phyloP scores from a whole-genome alignment of 2,329 filamentous ascomycete genomes.

The Trichoderma polysporum region DNA sequence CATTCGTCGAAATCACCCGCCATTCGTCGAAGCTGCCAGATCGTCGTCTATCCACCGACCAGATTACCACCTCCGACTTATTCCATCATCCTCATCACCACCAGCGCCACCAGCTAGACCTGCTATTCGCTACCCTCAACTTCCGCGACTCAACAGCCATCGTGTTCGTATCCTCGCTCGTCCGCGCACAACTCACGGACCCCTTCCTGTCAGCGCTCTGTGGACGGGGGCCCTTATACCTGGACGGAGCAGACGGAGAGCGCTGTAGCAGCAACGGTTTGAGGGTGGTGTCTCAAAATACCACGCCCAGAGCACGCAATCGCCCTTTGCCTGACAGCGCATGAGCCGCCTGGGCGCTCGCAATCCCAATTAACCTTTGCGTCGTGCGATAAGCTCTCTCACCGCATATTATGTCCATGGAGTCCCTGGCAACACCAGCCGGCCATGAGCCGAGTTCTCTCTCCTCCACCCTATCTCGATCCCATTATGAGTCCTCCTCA shows the following conservation, averaged over 20 bases:
- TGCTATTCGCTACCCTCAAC: neutral
- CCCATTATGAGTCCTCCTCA: conserved; percentile 7
- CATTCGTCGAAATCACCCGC: no score
- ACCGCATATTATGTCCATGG: conserved; percentile 22
- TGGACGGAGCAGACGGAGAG: neutral
- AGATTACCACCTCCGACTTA: neutral
- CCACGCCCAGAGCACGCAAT: conserved; percentile 21
- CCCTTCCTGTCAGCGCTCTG: neutral
- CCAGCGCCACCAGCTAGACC: neutral
- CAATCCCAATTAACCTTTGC: conserved; percentile 17
- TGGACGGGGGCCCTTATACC: neutral
- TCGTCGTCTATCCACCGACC: neutral
- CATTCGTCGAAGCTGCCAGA: neutral
- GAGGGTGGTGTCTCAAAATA: conserved; percentile 22
- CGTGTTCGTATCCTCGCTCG: conserved; percentile 15
- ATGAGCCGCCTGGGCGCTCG: conserved; percentile 17
- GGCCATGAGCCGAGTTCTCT: conserved; percentile 13
- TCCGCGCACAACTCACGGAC: neutral
- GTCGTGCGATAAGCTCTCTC: conserved; percentile 17
- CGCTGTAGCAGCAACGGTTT: neutral
- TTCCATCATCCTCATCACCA: conserved; percentile 11
- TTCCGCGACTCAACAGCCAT: neutral
- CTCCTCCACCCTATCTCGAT: conserved; percentile 9
- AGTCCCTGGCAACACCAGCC: conserved; percentile 18
- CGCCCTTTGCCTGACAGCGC: conserved; percentile 14